These are phyloP conservation scores for Sugiyamaella floridensis DNA, from an alignment of 805 yeast genomes.

Conservation along the genomic window DNA sequence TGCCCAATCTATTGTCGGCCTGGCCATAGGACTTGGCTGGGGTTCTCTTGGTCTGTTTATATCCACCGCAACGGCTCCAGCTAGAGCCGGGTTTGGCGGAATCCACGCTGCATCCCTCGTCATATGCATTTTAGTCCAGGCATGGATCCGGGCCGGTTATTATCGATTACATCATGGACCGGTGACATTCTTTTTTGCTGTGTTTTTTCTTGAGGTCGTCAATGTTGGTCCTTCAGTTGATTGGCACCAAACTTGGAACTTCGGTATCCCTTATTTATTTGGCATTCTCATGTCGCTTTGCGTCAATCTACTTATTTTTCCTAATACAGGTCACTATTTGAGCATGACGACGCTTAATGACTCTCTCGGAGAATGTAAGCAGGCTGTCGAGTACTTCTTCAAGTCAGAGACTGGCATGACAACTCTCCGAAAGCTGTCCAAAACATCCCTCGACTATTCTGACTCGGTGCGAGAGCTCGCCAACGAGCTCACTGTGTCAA, in stretches of 20 bases:
- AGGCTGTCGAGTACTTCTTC: conserved; percentile 15
- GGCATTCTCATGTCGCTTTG: conserved; percentile 36
- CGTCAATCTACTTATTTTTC: conserved; percentile 33
- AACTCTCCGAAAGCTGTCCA: conserved; percentile 30
- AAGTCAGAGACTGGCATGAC: conserved; percentile 16
- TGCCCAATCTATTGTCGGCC: conserved; percentile 35
- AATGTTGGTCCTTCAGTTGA: conserved; percentile 21
- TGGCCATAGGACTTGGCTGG: conserved; percentile 40
- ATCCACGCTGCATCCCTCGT: conserved; percentile 38
- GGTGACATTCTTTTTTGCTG: conserved; percentile 17
- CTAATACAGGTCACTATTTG: conserved; percentile 37
- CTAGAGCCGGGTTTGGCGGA: conserved; percentile 41
- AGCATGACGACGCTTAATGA: conserved; percentile 12
- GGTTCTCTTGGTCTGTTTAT: conserved; percentile 38
- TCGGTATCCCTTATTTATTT: conserved; percentile 40
- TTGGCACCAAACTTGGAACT: conserved; percentile 29
- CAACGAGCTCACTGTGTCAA: conserved; percentile 36
- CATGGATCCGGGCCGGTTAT: conserved; percentile 38
- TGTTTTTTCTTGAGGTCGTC: conserved; percentile 32
- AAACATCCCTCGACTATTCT: conserved; percentile 31
- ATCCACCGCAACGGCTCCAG: conserved; percentile 36
- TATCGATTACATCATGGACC: conserved; percentile 36
- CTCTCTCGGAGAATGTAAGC: conserved; percentile 2
- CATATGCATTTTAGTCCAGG: conserved; percentile 33
- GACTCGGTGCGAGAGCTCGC: conserved; percentile 39